These are phyloP conservation scores for Marchantia polymorpha DNA, from an alignment of 225 moss, liverwort and hornwort genomes.

Conservation along the genomic window DNA sequence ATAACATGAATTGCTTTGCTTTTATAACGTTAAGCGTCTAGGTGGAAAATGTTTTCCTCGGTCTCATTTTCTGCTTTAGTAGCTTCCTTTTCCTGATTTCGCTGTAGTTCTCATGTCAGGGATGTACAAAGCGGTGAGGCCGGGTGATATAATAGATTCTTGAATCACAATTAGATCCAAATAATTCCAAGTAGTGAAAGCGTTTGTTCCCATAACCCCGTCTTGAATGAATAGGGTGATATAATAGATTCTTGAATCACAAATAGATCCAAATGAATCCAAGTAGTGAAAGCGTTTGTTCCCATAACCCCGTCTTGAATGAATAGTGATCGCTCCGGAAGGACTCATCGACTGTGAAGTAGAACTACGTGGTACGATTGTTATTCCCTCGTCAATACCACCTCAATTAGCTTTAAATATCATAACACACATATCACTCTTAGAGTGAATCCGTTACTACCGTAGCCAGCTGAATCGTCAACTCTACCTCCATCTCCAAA, in stretches of 20 bases:
- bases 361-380: not conserved
- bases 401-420: no score
- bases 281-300: not conserved
- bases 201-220: not conserved
- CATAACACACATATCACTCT: slow-evolving; percentile 40
- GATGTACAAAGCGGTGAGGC: no score
- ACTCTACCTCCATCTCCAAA: slow-evolving; percentile 56
- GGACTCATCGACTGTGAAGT: not conserved
- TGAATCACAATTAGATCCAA: no score
- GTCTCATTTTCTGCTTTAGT: no score
- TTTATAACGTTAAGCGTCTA: no score
- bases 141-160: no score
- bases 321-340: not conserved
- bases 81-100: no score
- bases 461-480: slow-evolving; percentile 43
- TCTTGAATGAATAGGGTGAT: not conserved
- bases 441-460: slow-evolving; percentile 42
- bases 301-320: not conserved
- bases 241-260: no score
- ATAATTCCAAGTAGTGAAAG: not conserved
- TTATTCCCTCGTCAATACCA: slow-evolving; percentile 26
- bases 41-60: no score
- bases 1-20: no score
- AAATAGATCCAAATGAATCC: not conserved
- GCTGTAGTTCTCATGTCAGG: no score